Evolutionary conservation across 768 basidiomycete genomes (phyloP).

Genomic region (Tephrocybe sp.): DNA sequence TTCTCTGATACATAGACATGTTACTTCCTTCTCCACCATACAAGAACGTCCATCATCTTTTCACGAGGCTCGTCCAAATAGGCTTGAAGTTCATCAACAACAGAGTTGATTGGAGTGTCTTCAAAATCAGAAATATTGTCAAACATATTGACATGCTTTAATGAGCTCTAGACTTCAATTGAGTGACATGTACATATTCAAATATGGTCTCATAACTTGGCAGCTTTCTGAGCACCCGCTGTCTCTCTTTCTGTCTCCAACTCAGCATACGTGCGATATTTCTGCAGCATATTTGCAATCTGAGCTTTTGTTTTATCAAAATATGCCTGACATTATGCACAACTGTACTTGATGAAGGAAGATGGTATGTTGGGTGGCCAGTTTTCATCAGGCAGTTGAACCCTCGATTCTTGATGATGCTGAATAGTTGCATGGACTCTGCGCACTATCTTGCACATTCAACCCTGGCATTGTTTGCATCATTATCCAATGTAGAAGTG

Average conservation of each 20-base stretch:
- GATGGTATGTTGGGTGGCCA: conserved; percentile 26
- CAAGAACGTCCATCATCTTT: conserved; percentile 17
- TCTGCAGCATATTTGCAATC: conserved; percentile 28
- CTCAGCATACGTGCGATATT: no score
- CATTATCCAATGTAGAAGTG: conserved; percentile 17
- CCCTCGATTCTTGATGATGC: conserved; percentile 27
- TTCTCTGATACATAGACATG: no score
- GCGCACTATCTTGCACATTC: conserved; percentile 31
- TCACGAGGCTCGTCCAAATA: conserved; percentile 27
- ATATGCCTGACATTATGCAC: conserved; percentile 25
- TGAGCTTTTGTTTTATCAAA: conserved; percentile 17
- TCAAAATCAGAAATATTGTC: conserved; percentile 17
- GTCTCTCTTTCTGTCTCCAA: no score
- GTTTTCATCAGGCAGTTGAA: no score
- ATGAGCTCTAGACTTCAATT: conserved; percentile 21
- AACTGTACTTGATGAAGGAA: conserved; percentile 29
- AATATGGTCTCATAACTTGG: background rate
- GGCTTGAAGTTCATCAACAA: conserved; percentile 19
- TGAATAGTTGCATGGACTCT: conserved; percentile 28
- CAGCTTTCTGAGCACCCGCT: background rate
- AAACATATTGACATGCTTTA: conserved; percentile 21
- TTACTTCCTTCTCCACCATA: conserved; percentile 24
- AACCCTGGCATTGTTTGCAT: conserved; percentile 16
- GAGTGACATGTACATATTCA: background rate
- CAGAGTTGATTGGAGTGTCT: conserved; percentile 6